Base-by-base conservation (phyloP, 257 asterid genomes). In the Parsonsia alboflavescens region DNA sequence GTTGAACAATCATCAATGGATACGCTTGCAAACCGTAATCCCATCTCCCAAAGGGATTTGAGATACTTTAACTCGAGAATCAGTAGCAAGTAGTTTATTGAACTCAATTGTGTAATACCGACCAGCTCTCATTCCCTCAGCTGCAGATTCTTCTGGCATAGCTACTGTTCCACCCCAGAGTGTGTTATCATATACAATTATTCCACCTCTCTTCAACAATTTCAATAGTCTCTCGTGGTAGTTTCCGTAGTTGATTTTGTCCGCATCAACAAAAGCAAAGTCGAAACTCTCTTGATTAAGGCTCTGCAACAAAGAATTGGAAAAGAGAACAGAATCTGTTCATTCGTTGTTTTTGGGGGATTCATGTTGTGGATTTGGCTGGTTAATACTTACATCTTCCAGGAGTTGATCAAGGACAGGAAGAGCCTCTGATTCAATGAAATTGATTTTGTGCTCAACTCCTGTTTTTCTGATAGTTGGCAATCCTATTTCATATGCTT, bases 201-300 rank as follows among this genome's bases (percentile, higher is more conserved):
- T 28, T 0, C 90, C 93, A 0, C 93, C 90, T 17, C 76, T 79
- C 53, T 73, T 80, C 71, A 84, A 26, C 91, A 13, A 83, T 70
- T 81, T 69, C 82, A 86, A 9, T 63, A 88, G 11, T 73, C 76
- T 83, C 77, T 88, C 89, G 16, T 89, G 93, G 57, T 86, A 86
- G 1, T 82, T 82, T 5, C 68, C 73, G 19, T 83, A 84, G 21
- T 72, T 84, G 0, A 0, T 28, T 68, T 86, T 89, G 76, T 86
- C 93, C 16, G 91, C 96, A 4, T 89, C 93, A 2, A 89, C 91
- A 62, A 69, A 88, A 5, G 87, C 93, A 73, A 83, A 89, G 75
- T 88, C 93, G 21, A 78, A 83, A 54, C 78, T 78, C 64, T 44
- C 85, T 28, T 17, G 64, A 26, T 83, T 80, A 6, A 45, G 50